A percentile compares a stretch with the other conserved stretches of the same genome.
Evolutionary conservation across 768 basidiomycete genomes (phyloP).

Genomic region (Termitomyces sp.): DNA sequence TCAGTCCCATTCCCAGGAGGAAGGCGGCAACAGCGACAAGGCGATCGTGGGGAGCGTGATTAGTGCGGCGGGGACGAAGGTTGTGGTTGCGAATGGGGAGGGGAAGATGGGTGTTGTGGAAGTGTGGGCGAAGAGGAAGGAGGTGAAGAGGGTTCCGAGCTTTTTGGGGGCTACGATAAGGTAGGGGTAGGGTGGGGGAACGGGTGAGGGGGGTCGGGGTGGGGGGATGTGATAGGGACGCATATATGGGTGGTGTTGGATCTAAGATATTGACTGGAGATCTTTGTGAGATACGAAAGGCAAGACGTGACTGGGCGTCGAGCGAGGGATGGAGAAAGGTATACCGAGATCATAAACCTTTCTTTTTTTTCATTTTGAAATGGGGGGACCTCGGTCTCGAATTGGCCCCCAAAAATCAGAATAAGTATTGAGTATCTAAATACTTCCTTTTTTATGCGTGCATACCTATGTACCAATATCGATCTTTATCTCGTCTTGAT

Average conservation of each 20-base stretch:
- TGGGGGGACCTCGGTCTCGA: background rate
- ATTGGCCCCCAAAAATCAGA: background rate
- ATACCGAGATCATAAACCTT: background rate
- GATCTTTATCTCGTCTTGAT: background rate
- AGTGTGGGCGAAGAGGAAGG: conserved; percentile 45
- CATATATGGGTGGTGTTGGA: background rate
- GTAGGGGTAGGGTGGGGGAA: background rate
- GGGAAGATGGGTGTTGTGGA: conserved; percentile 23
- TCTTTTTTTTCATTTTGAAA: background rate
- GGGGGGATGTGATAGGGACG: background rate
- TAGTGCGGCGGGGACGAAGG: conserved; percentile 48
- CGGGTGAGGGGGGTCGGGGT: background rate
- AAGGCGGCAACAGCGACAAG: conserved; percentile 43
- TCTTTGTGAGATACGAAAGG: background rate
- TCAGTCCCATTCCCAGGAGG: background rate
- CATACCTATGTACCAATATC: background rate
- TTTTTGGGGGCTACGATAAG: conserved; percentile 24
- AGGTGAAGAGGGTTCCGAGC: conserved; percentile 29
- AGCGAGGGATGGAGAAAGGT: background rate
- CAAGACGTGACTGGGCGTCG: background rate
- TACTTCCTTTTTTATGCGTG: no score
- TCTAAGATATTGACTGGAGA: background rate
- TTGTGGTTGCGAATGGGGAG: conserved; percentile 41
- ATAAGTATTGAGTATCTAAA: background rate
- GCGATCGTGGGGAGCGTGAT: conserved; percentile 58